Percentiles rank a stretch among this genome's conserved stretches.
These are phyloP conservation scores for Scalesia atractyloides DNA, from an alignment of 129 eudicot species.

Conservation along the genomic window DNA sequence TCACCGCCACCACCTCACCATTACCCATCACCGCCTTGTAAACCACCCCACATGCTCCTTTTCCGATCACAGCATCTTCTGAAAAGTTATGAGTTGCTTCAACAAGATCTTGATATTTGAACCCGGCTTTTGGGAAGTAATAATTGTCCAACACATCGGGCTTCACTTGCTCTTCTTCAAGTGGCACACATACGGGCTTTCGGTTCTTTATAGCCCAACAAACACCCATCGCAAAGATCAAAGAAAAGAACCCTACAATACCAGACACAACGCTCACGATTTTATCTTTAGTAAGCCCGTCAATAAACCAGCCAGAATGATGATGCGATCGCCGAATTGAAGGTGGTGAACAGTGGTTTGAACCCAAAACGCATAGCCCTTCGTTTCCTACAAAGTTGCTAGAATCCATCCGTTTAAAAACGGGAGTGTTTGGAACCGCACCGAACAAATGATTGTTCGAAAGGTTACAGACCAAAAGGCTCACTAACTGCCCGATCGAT, in stretches of 20 bases:
- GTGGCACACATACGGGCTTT: conserved; percentile 42
- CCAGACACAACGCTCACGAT: conserved; percentile 54
- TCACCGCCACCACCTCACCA: conserved; percentile 78
- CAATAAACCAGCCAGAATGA: conserved; percentile 45
- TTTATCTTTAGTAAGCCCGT: conserved; percentile 52
- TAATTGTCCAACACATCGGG: conserved; percentile 49
- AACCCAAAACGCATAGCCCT: conserved; percentile 52
- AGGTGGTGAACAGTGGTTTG: conserved; percentile 46
- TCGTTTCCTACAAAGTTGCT: conserved; percentile 75
- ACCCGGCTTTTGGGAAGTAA: conserved; percentile 77
- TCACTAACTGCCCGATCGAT: conserved; percentile 58
- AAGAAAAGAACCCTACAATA: conserved; percentile 59
- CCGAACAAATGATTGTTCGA: conserved; percentile 76
- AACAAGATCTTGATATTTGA: conserved; percentile 72
- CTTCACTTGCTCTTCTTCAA: conserved; percentile 49
- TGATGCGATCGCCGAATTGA: conserved; percentile 32
- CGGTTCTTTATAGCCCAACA: conserved; percentile 66
- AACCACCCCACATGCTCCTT: conserved; percentile 90
- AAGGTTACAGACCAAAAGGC: conserved; percentile 73
- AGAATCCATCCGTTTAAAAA: conserved; percentile 63
- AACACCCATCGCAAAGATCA: conserved; percentile 48
- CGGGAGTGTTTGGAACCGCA: conserved; percentile 60
- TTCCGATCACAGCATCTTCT: conserved; percentile 69
- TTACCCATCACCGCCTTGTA: conserved; percentile 77
- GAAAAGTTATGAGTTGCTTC: conserved; percentile 82